These are phyloP conservation scores for Globisporangium heterothallicum DNA, from an alignment of 352 stramenopile species.

Conservation along the genomic window DNA sequence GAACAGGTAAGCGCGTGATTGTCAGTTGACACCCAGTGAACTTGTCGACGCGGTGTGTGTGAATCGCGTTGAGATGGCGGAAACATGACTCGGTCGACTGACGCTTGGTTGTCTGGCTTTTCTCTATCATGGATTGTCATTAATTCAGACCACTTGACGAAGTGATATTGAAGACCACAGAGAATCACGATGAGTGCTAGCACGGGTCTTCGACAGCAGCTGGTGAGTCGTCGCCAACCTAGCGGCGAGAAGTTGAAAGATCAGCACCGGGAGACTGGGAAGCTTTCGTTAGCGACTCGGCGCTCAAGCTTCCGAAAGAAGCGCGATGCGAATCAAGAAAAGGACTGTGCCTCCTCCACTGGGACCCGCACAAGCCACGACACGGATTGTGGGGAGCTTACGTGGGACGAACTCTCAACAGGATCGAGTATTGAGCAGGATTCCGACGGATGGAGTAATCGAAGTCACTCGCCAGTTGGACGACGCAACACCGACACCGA, in stretches of 20 bases:
- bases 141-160: no score
- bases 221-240: background rate
- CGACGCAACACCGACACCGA: background rate
- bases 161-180: no score
- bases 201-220: background rate
- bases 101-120: no score
- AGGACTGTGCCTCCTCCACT: constrained; percentile 21
- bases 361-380: constrained; percentile 33
- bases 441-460: constrained; percentile 14
- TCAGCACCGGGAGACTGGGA: background rate
- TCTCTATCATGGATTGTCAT: no score
- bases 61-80: no score
- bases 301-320: constrained; percentile 7
- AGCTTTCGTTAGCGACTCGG: background rate
- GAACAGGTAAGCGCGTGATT: no score
- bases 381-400: constrained; percentile 10
- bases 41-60: no score
- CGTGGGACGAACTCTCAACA: constrained; percentile 42
- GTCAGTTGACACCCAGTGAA: no score
- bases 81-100: no score
- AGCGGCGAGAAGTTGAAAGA: background rate
- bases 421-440: constrained; percentile 29
- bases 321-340: constrained; percentile 14
- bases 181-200: background rate
- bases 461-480: constrained; percentile 12